phyloP scores from a whole-genome alignment of 768 basidiomycete species.

The Amyloporia xantha region DNA sequence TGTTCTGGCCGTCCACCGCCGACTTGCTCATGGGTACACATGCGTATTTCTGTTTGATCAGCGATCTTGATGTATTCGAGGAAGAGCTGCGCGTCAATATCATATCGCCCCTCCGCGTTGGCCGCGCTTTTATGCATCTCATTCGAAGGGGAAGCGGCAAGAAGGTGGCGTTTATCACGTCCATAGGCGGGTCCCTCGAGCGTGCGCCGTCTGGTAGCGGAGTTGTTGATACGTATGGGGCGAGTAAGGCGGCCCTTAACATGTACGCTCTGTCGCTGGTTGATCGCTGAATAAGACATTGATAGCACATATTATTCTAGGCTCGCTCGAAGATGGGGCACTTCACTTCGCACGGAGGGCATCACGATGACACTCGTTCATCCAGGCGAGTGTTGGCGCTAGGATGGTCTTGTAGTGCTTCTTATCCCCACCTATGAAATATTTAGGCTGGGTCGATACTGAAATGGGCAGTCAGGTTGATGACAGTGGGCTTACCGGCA shows the following conservation, averaged over 20 bases:
- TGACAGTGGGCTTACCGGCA: conserved; percentile 1
- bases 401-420: background rate
- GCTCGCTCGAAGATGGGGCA: conserved; percentile 1
- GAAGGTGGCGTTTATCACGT: conserved; percentile 11
- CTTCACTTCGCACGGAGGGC: background rate
- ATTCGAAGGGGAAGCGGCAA: conserved; percentile 4
- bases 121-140: conserved; percentile 4
- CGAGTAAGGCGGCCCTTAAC: conserved; percentile 13
- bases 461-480: too few species aligned
- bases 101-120: conserved; percentile 3
- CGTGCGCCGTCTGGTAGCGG: background rate
- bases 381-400: background rate
- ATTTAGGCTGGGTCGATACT: too few species aligned
- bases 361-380: conserved; percentile 1
- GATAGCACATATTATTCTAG: background rate
- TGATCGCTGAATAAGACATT: background rate
- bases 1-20: background rate
- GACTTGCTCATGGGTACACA: too few species aligned
- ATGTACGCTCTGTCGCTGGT: conserved; percentile 6
- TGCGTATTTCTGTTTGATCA: background rate
- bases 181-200: conserved; percentile 1
- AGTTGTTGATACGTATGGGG: conserved; percentile 5
- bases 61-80: conserved; percentile 1
- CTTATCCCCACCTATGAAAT: too few species aligned
- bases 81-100: conserved; percentile 6